Evolutionary conservation across 768 basidiomycete genomes (phyloP), one percentile per base, ranked within the genome.

Genomic region (Lactarius sanguifluus): DNA sequence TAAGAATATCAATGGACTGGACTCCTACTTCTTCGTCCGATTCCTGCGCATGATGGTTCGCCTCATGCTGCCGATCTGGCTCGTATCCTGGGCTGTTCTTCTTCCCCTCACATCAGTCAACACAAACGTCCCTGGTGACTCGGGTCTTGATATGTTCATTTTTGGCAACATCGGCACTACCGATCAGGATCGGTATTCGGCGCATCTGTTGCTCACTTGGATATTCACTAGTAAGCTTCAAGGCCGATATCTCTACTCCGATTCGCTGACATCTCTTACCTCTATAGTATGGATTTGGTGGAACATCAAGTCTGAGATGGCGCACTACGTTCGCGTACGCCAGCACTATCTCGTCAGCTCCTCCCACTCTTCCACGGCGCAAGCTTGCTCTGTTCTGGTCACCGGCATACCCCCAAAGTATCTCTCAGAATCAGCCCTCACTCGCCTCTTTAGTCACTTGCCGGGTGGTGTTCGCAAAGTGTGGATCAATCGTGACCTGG

Each of bases 1-100:
- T 64, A 82, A 86, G 66, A 78, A 79, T 52, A 81, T 84, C 52
- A 95, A 94, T 68, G 94, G 94, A 32, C 80, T 91, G 65, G 96
- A 98, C 75, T 91, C 94, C 18, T 99, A 96, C 78, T 89, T 96
- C 73, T 99, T 91, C 71, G 88, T 97, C 55, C 90, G 94, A 61
- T 98, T 92, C 76, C 81, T 92, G 34, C 86, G 89, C 58, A 87
- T 98, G 82, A 90, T 97, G 85, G 75, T 86, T 59, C 84, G 87
- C 70, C 79, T 95, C 30, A 82, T 98, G 74, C 71, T 96, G 7
- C 96, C 97, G 28, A 92, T 97, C 72, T 99, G 94, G 96, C 68
- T 94, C 58, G 34, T 98, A 41, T 91, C 93, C 2, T 98, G 96
- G 96, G 74, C 79, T 59, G 80, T 97, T 64, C 84, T 98, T 38